phyloP scores from a whole-genome alignment of 768 basidiomycete species.

The Russula olivacea region DNA sequence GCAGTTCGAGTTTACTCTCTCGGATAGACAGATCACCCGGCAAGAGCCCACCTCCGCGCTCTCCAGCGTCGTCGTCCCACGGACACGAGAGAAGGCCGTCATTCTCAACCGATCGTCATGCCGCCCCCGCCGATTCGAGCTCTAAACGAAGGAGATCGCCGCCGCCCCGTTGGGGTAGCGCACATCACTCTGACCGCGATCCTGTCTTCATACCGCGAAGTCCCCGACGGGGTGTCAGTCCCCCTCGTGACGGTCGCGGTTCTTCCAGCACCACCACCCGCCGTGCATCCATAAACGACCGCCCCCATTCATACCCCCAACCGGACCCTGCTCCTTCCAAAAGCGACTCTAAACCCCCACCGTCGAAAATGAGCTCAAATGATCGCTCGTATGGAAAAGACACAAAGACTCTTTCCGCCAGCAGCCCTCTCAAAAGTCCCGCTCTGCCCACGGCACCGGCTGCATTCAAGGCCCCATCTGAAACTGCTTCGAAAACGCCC shows the following conservation, averaged over 20 bases:
- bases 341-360: neutral
- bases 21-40: too few relatives aligned
- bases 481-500: neutral
- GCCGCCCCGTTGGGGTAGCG: conserved; percentile 12
- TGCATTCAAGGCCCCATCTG: neutral
- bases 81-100: conserved; percentile 6
- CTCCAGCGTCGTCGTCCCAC: neutral
- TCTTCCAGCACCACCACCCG: neutral
- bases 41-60: conserved; percentile 8
- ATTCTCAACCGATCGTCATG: neutral
- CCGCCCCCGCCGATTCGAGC: neutral
- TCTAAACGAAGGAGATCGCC: conserved; percentile 4
- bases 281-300: neutral
- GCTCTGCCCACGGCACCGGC: neutral
- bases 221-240: conserved; percentile 9
- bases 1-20: neutral
- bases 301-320: neutral
- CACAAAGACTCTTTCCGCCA: neutral
- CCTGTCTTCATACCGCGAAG: conserved; percentile 3
- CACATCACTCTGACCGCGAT: neutral
- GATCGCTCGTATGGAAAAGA: neutral
- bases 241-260: neutral
- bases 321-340: neutral
- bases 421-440: neutral
- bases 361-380: neutral